Conservation (phyloP, 768 basidiomycete species). For the Termitomyces eurrhizus region DNA sequence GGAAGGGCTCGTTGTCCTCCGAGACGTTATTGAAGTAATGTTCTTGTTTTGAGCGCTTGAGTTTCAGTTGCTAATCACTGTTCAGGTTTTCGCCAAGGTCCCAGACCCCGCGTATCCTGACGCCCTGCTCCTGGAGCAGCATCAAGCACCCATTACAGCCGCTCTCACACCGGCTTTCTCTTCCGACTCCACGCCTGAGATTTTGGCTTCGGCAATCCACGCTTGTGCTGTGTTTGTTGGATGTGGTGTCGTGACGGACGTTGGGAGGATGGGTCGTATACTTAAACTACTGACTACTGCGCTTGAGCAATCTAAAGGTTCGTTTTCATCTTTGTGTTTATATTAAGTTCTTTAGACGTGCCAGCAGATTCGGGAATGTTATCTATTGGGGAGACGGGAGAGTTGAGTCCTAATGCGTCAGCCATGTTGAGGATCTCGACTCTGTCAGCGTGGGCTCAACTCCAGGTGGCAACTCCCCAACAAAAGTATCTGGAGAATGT, state of each 20-base stretch:
- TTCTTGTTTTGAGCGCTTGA: not conserved
- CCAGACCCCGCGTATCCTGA: slow-evolving; percentile 94
- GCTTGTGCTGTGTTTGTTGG: slow-evolving; percentile 96
- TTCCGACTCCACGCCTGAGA: slow-evolving; percentile 92
- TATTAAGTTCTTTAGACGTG: not conserved
- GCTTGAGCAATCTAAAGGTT: slow-evolving; percentile 88
- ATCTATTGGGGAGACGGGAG: slow-evolving; percentile 80
- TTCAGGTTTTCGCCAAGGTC: slow-evolving; percentile 79
- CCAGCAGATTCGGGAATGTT: slow-evolving; percentile 73
- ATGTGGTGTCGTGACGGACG: slow-evolving; percentile 90
- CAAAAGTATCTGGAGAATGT: slow-evolving; percentile 80
- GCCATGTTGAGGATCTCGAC: slow-evolving; percentile 93
- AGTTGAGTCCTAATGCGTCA: slow-evolving; percentile 90
- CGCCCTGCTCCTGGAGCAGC: slow-evolving; percentile 87
- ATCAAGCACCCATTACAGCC: slow-evolving; percentile 97
- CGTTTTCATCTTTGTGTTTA: slow-evolving; percentile 5
- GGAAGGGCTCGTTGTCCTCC: slow-evolving; percentile 83
- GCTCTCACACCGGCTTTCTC: slow-evolving; percentile 97
- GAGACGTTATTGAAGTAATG: slow-evolving; percentile 85
- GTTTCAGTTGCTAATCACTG: not conserved
- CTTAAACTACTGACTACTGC: slow-evolving; percentile 84
- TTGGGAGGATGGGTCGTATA: slow-evolving; percentile 89
- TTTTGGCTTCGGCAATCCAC: slow-evolving; percentile 86
- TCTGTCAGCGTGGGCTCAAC: slow-evolving; percentile 92
- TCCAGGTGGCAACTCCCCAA: slow-evolving; percentile 71